Base-by-base conservation (phyloP, 495 filamentous ascomycete species). In the Talaromyces adpressus region DNA sequence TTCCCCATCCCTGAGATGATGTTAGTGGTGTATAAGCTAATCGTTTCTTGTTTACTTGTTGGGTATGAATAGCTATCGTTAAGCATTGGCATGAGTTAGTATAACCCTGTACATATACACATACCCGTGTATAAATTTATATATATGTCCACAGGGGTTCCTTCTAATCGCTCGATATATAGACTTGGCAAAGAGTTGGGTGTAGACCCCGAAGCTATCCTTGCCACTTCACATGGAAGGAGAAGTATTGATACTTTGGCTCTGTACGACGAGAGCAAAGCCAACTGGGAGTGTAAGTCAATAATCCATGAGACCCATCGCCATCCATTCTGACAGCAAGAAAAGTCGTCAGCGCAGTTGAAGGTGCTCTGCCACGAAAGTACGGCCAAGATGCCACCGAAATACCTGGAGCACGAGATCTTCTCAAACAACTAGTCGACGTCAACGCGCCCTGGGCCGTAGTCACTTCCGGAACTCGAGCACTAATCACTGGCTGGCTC, bases 61-160 rank as follows among this genome's bases (percentile, higher is more conserved):
- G 63, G 63, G 65, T 68, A 71, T 82, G 29, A 91, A 89, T 53
- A 91, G 94, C 94, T 12, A 92, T 98, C 41, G 85, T 91, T 61
- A 96, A 97, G 73, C 89, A 96, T 75, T 98, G 94, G 94, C 81
- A 90, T 65, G 81, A 84, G 90, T 93, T 77, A 79, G 83, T 77
- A 23, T 6, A 41, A 23, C 16, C 60, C 14, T 18, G 51, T 32
- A 59, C 25, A 32, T 59, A 32, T 59, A 59, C 57, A 32, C 57
- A n/a, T 12, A 16, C 4, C 4, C 9, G 36, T 59, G 25, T 27
- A 59, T 59, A 20, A 2, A 16, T 5, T 7, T 36, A 60, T 36
- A 23, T 22, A 34, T 25, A 3, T 62, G 9, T 39, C 32, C 58
- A 49, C n/a, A 6, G 16, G 20, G 22, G 9, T n/a, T 23, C 39